Evolutionary conservation across 2,329 filamentous ascomycete genomes (phyloP), one percentile per base, ranked within the genome.

Genomic region (Neopestalotiopsis rosae): DNA sequence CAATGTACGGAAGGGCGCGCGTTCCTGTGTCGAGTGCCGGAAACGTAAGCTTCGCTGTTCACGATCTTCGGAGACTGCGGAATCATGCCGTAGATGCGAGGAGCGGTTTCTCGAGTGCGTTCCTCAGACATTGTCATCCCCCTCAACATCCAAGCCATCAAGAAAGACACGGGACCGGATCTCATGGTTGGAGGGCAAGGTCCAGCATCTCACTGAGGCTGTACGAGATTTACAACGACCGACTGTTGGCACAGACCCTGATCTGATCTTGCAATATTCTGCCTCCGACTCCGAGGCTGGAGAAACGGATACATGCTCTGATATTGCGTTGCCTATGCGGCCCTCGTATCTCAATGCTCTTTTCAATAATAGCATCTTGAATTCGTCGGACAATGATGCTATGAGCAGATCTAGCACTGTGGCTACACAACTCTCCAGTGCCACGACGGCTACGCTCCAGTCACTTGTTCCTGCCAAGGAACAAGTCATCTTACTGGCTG

Each of bases 21-120:
- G 20, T 42, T 63, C 61, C 13, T 63, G 61, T 9, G 34, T 42
- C 34, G 61, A 63, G 20, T 63, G 61, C 32, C 61, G 61, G 17
- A 34, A 42, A n/a, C 61, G 61, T 30, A 63, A 63, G 61, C 61
- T 63, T 5, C 30, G 38, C n/a, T 63, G 61, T 24, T 40, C 61
- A 14, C 34, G 61, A 5, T 34, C 61, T 42, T 63, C 61, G 1
- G 38, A 42, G 5, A 28, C n/a, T 14, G 61, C 61, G 1, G 32
- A 38, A 14, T 34, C 20, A 14, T 63, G 61, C 10, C 61, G 61
- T 20, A 38, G 61, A 9, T 63, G 61, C 34, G 61, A 63, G 13
- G 61, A 63, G 32, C 28, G 61, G n/a, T 24, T 30, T 24, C 38
- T 42, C 17, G 28, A 20, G 34, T 63, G 61, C 34, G 20, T 63